A percentile compares a stretch with the other conserved stretches of the same genome.
Conservation (phyloP, 306 rosid genomes). For the Corylus heterophylla region DNA sequence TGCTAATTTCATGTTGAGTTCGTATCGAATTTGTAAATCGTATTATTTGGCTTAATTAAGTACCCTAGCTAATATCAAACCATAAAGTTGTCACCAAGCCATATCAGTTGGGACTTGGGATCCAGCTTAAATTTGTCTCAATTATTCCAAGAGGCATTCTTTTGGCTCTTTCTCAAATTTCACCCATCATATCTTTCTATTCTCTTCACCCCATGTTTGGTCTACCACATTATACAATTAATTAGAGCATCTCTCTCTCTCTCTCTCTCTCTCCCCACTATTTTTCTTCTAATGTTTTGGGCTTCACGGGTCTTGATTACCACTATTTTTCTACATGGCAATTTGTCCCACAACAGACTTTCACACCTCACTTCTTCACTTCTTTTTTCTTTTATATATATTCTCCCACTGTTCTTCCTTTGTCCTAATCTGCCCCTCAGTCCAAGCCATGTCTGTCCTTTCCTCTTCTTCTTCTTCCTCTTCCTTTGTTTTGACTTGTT, state of each 20-base stretch:
- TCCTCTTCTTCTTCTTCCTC: conserved; percentile 37
- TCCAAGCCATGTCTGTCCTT: conserved; percentile 53
- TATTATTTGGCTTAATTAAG: conserved; percentile 23
- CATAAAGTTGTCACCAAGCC: conserved; percentile 29
- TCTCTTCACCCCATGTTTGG: conserved; percentile 19
- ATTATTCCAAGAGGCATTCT: conserved; percentile 13
- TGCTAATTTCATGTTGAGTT: too few species aligned
- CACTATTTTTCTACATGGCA: conserved; percentile 29
- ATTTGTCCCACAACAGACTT: conserved; percentile 30
- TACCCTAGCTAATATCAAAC: neutral
- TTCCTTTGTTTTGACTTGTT: conserved; percentile 29
- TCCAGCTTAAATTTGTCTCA: conserved; percentile 17
- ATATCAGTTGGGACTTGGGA: conserved; percentile 16
- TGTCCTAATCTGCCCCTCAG: conserved; percentile 51
- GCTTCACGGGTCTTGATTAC: conserved; percentile 80
- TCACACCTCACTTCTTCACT: conserved; percentile 30
- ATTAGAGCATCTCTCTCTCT: neutral
- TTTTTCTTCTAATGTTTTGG: neutral
- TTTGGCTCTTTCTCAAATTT: conserved; percentile 10
- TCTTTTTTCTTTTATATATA: neutral
- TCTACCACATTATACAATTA: neutral
- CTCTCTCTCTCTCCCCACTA: too few species aligned
- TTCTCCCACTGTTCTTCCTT: conserved; percentile 34
- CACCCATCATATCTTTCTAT: neutral
- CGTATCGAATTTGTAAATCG: too few species aligned